These are phyloP conservation scores for Nakaseomyces uthaithaninus DNA, from an alignment of 1,139 yeast species.

Conservation along the genomic window DNA sequence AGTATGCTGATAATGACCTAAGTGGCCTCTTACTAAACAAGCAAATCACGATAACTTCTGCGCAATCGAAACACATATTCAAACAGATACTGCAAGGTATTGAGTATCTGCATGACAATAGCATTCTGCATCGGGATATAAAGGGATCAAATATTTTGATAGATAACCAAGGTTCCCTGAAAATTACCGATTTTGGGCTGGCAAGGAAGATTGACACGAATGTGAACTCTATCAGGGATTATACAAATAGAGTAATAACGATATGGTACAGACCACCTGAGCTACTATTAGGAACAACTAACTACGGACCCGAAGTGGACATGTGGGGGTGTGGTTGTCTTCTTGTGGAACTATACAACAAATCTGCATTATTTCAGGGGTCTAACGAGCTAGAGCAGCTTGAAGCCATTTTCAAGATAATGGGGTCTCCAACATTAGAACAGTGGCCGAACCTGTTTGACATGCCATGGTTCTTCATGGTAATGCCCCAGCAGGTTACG, in stretches of 20 bases:
- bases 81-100: conserved; percentile 74
- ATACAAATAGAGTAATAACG: conserved; percentile 91
- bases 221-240: conserved; percentile 33
- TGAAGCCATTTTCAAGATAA: conserved; percentile 60
- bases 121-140: conserved; percentile 86
- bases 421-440: conserved; percentile 80
- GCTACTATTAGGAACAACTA: conserved; percentile 78
- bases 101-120: conserved; percentile 66
- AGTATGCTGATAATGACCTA: conserved; percentile 87
- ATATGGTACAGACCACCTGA: conserved; percentile 98
- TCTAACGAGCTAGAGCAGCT: conserved; percentile 82
- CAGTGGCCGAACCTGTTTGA: conserved; percentile 70
- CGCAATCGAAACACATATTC: conserved; percentile 70
- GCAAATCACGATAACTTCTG: conserved; percentile 49
- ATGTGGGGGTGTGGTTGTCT: conserved; percentile 97
- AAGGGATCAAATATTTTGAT: conserved; percentile 87
- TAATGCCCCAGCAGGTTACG: conserved; percentile 44
- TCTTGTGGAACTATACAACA: conserved; percentile 69
- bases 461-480: conserved; percentile 89
- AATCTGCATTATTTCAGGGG: conserved; percentile 76
- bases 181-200: conserved; percentile 89
- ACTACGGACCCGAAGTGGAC: conserved; percentile 85
- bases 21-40: conserved; percentile 83
- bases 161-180: conserved; percentile 61
- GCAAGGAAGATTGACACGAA: conserved; percentile 62